Conservation (phyloP, 2,329 filamentous ascomycete genomes). For the Hypoxylon sp. region DNA sequence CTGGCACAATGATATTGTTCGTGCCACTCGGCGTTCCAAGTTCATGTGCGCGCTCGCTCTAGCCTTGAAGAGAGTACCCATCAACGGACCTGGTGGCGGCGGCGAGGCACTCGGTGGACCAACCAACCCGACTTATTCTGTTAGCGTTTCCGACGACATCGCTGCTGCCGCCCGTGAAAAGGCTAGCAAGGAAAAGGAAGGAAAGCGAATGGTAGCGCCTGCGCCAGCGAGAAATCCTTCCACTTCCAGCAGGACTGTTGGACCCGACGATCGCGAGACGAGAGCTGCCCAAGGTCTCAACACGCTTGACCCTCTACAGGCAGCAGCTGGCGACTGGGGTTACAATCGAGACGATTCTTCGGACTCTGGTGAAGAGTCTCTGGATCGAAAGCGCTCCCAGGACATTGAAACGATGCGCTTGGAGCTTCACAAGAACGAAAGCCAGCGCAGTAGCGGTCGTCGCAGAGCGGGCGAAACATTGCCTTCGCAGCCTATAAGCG, state of each 20-base stretch:
- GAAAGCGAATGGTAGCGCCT: slow-evolving; percentile 69
- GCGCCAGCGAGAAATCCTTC: slow-evolving; percentile 38
- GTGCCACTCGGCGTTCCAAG: slow-evolving; percentile 84
- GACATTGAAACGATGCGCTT: slow-evolving; percentile 48
- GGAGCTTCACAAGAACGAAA: slow-evolving; percentile 41
- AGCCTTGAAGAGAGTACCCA: slow-evolving; percentile 86
- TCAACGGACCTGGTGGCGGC: slow-evolving; percentile 81
- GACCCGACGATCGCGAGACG: slow-evolving; percentile 51
- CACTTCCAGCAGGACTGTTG: slow-evolving; percentile 30
- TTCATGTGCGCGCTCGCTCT: slow-evolving; percentile 95
- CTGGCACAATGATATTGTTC: slow-evolving; percentile 86
- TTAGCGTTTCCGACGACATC: slow-evolving; percentile 74
- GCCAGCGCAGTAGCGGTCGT: slow-evolving; percentile 43
- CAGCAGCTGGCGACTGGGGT: slow-evolving; percentile 51
- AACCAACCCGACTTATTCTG: slow-evolving; percentile 82
- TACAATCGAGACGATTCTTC: slow-evolving; percentile 49
- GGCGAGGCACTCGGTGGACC: slow-evolving; percentile 68
- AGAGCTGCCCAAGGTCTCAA: slow-evolving; percentile 58
- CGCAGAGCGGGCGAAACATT: slow-evolving; percentile 46
- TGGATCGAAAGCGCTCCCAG: slow-evolving; percentile 49
- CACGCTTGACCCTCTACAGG: slow-evolving; percentile 46
- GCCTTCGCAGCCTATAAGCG: slow-evolving; percentile 29
- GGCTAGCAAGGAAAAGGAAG: slow-evolving; percentile 68
- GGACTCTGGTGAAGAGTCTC: slow-evolving; percentile 42
- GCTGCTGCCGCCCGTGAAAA: slow-evolving; percentile 71